Base-by-base conservation (phyloP, 163 green algal species). In the Coccomyxa subellipsoidea region DNA sequence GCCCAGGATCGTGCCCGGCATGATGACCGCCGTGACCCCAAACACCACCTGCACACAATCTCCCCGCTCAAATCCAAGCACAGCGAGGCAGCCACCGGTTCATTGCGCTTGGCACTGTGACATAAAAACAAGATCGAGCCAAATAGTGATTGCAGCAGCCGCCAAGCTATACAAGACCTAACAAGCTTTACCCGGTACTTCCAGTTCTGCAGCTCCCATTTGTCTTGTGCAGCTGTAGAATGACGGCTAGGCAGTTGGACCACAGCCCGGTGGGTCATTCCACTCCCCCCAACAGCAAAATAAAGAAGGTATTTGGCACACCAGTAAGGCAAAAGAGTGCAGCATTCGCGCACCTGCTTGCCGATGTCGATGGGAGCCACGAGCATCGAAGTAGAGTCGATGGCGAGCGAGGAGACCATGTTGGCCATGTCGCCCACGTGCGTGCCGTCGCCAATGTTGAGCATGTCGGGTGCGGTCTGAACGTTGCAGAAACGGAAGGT, bases 391-490 rank as follows among this genome's bases (percentile, higher is more conserved):
- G 10, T 29, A 9, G 76, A 36, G 29, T 80, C 76, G 1, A 66
- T n/a, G 18, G 76, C 76, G 39, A 34, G 47, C 36, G 29, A 7
- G 29, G 76, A 32, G 10, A 80, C 38, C 38, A 80, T 38, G 39
- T 80, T 80, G 27, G 76, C 76, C 38, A 39, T 66, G 39, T 80
- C 76, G 47, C 76, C 76, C 25, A 80, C 39, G 37, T 80, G 76
- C 7, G 39, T 39, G 27, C 76, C 76, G 76, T 59, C 76, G 8
- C 76, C 76, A 27, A 80, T 66, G 37, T 38, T 39, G 38, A 80
- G 76, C 76, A 80, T 80, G 76, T 80, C 76, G 38, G 76, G 76
- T 12, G 39, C 76, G 29, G 29, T 59, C 29, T 38, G 37, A 7
- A 39, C 36, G 39, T 80, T 80, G 37, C 36, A 69, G 37, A 39